Evolutionary conservation across 1,284 basidiomycete genomes (phyloP).

Genomic region (Cutaneotrichosporon cavernicola): DNA sequence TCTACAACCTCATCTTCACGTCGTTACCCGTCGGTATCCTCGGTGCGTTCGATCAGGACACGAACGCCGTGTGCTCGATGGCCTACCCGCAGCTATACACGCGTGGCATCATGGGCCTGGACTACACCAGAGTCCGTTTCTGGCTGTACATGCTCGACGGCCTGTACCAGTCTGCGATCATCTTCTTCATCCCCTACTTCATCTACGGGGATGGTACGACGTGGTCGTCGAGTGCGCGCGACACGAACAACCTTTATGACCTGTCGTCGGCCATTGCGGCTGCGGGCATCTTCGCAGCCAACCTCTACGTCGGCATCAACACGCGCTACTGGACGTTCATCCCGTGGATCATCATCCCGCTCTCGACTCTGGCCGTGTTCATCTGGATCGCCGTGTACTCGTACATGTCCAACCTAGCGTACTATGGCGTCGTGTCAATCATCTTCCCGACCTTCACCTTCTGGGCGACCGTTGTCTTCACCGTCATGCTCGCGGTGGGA

Average conservation of each 20-base stretch:
- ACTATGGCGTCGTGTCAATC: slow-evolving; percentile 68
- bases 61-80: slow-evolving; percentile 83
- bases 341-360: slow-evolving; percentile 74
- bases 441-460: slow-evolving; percentile 76
- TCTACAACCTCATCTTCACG: slow-evolving; percentile 91
- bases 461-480: slow-evolving; percentile 73
- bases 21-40: slow-evolving; percentile 87
- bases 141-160: slow-evolving; percentile 95
- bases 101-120: slow-evolving; percentile 85
- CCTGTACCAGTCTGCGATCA: slow-evolving; percentile 83
- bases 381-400: slow-evolving; percentile 86
- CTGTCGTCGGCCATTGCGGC: slow-evolving; percentile 91
- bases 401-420: slow-evolving; percentile 66
- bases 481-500: slow-evolving; percentile 70
- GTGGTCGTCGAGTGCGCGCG: slow-evolving; percentile 70
- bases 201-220: slow-evolving; percentile 64
- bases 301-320: slow-evolving; percentile 82
- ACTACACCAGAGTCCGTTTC: slow-evolving; percentile 88
- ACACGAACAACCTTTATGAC: slow-evolving; percentile 75
- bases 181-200: slow-evolving; percentile 85
- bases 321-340: slow-evolving; percentile 88
- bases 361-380: slow-evolving; percentile 74
- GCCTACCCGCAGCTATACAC: slow-evolving; percentile 92
- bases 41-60: slow-evolving; percentile 94
- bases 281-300: slow-evolving; percentile 81